Conservation (phyloP, 768 basidiomycete genomes). For the Pisolithus marmoratus region DNA sequence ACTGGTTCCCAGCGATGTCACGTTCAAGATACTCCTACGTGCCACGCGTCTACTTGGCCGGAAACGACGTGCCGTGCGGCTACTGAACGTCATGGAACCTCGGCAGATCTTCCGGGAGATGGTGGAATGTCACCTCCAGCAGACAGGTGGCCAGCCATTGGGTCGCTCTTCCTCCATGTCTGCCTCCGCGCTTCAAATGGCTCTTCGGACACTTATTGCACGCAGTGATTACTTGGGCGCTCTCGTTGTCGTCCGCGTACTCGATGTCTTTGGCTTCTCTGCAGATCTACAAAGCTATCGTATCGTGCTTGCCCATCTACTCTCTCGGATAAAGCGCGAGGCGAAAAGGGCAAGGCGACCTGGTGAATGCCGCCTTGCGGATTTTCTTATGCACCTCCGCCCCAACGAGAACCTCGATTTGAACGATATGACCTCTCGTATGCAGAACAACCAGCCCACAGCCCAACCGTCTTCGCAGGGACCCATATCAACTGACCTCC, state of each 20-base stretch:
- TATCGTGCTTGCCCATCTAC: slow-evolving; percentile 35
- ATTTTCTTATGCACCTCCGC: slow-evolving; percentile 13
- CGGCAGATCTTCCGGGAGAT: slow-evolving; percentile 44
- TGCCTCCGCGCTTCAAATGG: slow-evolving; percentile 34
- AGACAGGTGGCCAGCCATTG: slow-evolving; percentile 10
- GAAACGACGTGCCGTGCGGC: slow-evolving; percentile 16
- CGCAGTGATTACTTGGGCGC: slow-evolving; percentile 45
- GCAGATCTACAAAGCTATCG: slow-evolving; percentile 36
- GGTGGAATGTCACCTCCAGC: slow-evolving; percentile 28
- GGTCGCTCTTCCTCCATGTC: slow-evolving; percentile 23
- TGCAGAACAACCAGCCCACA: neutral
- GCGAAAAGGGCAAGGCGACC: neutral
- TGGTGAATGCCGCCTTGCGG: no score
- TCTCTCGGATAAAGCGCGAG: slow-evolving; percentile 25
- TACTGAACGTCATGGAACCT: slow-evolving; percentile 26
- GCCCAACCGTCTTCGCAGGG: no score
- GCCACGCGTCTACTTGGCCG: slow-evolving; percentile 15
- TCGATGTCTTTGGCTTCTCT: slow-evolving; percentile 22
- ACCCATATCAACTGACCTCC: no score
- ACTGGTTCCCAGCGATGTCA: slow-evolving; percentile 37
- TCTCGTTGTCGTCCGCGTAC: slow-evolving; percentile 32
- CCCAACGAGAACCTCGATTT: slow-evolving; percentile 15
- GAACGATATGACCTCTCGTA: slow-evolving; percentile 11
- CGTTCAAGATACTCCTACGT: slow-evolving; percentile 41
- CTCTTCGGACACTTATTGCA: slow-evolving; percentile 40